Base-by-base conservation (phyloP, 768 basidiomycete genomes). In the Tremella mesenterica region DNA sequence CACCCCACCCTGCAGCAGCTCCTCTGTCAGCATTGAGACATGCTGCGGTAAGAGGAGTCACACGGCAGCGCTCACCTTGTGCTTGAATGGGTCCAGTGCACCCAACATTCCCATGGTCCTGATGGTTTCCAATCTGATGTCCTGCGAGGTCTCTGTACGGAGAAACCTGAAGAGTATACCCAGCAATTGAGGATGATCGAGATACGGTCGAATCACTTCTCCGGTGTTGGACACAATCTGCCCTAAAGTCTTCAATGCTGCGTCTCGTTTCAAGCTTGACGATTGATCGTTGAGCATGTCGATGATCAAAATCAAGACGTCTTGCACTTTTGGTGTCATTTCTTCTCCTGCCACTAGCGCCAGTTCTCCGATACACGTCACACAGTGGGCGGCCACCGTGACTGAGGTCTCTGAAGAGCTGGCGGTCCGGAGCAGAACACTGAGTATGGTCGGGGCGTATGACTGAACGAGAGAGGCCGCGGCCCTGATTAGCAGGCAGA, bases 211-310 rank as follows among this genome's bases (percentile, higher is more conserved):
- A 57, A 97, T 87, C 20, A 96, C 93, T 65, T 90, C 95, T 51
- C 90, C 91, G 0, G 93, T 91, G 71, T 89, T 92, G 7, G 88
- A 88, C 62, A 91, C 93, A 10, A 99, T 79, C 74, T 96, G 95
- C 1, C 95, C 95, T 20, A 99, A 80, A 0, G 95, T 91, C 56
- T 85, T 85, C 30, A 99, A 75, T 3, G 95, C 92, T 34, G 95
- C 91, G 70, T 97, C 90, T 39, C 95, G 82, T 75, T 95, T 96
- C 26, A 73, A 53, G 36, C 82, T 78, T 1, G 85, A 78, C 0
- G 88, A 83, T 21, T 92, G 85, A 68, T 97, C 95, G n/a, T 86
- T 83, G 16, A 99, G 79, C 61, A 87, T 84, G 7, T 84, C 75
- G 54, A 97, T 84, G 67, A 97, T 86, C 41, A 95, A 83, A 46